Evolutionary conservation across 768 basidiomycete genomes (phyloP), one percentile per base, ranked within the genome.

Genomic region (Lactarius hatsudake): DNA sequence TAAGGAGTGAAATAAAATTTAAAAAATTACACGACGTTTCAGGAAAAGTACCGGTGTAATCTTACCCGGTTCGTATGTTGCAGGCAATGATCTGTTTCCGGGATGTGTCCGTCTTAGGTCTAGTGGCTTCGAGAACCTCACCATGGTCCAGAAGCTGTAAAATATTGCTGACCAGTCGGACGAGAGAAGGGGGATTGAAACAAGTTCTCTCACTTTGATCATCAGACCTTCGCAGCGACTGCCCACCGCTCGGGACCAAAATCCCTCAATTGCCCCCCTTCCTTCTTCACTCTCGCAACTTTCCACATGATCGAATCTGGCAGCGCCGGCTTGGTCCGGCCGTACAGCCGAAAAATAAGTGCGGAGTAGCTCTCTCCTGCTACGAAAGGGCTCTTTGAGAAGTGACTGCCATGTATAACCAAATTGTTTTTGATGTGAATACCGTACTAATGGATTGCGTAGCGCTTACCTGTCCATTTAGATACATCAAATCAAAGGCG

Each of bases 141-240:
- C 81, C 82, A 67, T 80, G 82, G 72, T 93, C 91, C 20, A 94
- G 79, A 15, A 95, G 79, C 89, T 91, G 67, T 34, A 62, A 17
- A 61, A 26, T 30, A 40, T 58, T 56, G 65, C 55, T 26, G 55
- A 63, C 30, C 57, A 38, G 54, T 63, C 58, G n/a, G 66, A 51
- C 64, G 57, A 64, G 36, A 68, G 58, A 51, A 71, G 70, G 34
- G 60, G 28, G 48, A 59, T 23, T 30, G 38, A 57, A 70, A n/a
- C 34, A 42, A 45, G 59, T 54, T 32, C 34, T 70, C 80, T 32
- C 53, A 88, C 90, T 78, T 97, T 97, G 73, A 96, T 83, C 94
- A 97, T 96, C 69, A 96, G 79, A n/a, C 95, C 95, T 76, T 97
- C 95, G 64, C 89, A 91, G 63, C 87, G 86, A 73, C 87, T 87